Evolutionary conservation across 2,329 filamentous ascomycete genomes (phyloP).

Genomic region (Colletotrichum eremochloae): DNA sequence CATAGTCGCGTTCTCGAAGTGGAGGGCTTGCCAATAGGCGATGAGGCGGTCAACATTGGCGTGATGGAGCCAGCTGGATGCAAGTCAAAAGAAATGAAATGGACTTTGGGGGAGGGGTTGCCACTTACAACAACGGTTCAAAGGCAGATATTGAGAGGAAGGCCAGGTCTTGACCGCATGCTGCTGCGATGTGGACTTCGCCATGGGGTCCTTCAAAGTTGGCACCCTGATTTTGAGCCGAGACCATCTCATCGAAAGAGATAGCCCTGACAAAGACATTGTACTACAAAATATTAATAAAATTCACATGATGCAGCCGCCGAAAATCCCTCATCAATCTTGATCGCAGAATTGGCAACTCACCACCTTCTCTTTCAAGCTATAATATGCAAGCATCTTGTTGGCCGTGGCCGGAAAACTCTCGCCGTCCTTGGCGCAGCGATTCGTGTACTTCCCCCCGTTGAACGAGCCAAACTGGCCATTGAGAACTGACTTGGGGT

Average conservation of each 20-base stretch:
- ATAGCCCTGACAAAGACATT: slow-evolving; percentile 55
- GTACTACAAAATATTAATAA: slow-evolving; percentile 51
- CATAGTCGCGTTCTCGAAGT: slow-evolving; percentile 55
- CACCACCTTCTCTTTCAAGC: slow-evolving; percentile 58
- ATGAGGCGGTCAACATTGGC: slow-evolving; percentile 75
- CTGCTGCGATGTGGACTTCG: slow-evolving; percentile 56
- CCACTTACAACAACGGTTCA: slow-evolving; percentile 61
- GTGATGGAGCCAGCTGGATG: slow-evolving; percentile 62
- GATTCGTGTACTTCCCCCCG: slow-evolving; percentile 30
- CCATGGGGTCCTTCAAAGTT: slow-evolving; percentile 62
- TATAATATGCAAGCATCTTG: slow-evolving; percentile 47
- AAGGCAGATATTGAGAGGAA: slow-evolving; percentile 58
- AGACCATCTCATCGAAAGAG: slow-evolving; percentile 57
- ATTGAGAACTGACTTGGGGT: slow-evolving; percentile 56
- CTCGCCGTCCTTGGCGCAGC: slow-evolving; percentile 31
- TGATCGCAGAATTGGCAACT: slow-evolving; percentile 43
- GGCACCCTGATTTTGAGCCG: slow-evolving; percentile 51
- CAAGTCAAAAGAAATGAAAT: slow-evolving; percentile 8
- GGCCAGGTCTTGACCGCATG: slow-evolving; percentile 53
- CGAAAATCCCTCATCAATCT: background rate
- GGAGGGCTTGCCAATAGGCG: slow-evolving; percentile 65
- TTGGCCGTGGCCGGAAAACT: slow-evolving; percentile 59
- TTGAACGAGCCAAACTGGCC: slow-evolving; percentile 54
- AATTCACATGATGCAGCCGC: background rate
- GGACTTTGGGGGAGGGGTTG: slow-evolving; percentile 22